Evolutionary conservation across 208 protist genomes (phyloP).

Genomic region (Crithidia expoeki): DNA sequence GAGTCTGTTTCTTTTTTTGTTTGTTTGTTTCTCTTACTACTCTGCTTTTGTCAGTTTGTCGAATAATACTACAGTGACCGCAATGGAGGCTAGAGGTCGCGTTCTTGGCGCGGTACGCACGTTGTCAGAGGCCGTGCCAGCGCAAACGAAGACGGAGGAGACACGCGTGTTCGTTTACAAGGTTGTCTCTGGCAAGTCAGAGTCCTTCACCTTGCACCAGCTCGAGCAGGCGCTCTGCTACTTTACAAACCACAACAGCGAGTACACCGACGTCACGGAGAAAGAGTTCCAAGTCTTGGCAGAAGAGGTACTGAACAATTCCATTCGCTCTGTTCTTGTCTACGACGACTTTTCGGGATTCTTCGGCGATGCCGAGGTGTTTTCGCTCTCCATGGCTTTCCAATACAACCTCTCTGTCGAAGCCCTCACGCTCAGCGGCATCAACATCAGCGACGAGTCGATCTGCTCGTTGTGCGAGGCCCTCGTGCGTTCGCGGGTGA

Average conservation of each 20-base stretch:
- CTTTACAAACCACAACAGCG: slow-evolving; percentile 86
- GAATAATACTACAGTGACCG: not conserved
- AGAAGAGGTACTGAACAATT: slow-evolving; percentile 89
- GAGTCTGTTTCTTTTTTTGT: slow-evolving; percentile 3
- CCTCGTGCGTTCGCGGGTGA: slow-evolving; percentile 75
- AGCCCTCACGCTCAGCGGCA: slow-evolving; percentile 80
- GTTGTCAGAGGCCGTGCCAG: slow-evolving; percentile 55
- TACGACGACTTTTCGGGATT: slow-evolving; percentile 75
- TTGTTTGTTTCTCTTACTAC: no score
- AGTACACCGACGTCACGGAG: slow-evolving; percentile 66
- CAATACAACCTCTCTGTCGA: slow-evolving; percentile 89
- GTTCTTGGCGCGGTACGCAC: slow-evolving; percentile 79
- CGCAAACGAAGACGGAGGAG: slow-evolving; percentile 39
- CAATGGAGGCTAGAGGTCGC: slow-evolving; percentile 38
- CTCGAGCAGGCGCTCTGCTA: slow-evolving; percentile 64
- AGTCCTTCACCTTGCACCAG: slow-evolving; percentile 53
- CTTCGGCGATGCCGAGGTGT: slow-evolving; percentile 82
- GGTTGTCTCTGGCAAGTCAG: slow-evolving; percentile 39
- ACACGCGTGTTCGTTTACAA: slow-evolving; percentile 37
- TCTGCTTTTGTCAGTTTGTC: no score
- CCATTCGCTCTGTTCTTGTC: slow-evolving; percentile 77
- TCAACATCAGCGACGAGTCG: slow-evolving; percentile 84
- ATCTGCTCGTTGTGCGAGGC: slow-evolving; percentile 79
- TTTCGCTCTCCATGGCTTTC: slow-evolving; percentile 75
- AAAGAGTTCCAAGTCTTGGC: slow-evolving; percentile 74